Evolutionary conservation across 805 yeast genomes (phyloP).

Genomic region (Yueomyces sinensis): DNA sequence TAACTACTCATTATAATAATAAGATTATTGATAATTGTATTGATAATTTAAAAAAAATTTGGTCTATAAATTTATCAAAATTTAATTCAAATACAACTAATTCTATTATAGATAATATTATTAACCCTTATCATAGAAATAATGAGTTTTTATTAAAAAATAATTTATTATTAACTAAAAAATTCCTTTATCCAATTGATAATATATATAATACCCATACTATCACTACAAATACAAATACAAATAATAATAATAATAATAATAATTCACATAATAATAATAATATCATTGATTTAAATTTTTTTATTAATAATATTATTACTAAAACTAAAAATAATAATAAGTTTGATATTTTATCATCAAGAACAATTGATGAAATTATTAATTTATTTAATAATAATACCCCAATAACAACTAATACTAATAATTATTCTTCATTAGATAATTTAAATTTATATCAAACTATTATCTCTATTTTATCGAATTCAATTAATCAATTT

Average conservation of each 20-base stretch:
- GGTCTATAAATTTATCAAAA: too few relatives aligned
- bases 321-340: slow-evolving; percentile 33
- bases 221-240: too few relatives aligned
- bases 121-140: slow-evolving; percentile 1
- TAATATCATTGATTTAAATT: slow-evolving; percentile 5
- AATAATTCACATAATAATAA: slow-evolving; percentile 5
- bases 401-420: not conserved
- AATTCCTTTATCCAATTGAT: too few relatives aligned
- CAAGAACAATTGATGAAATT: slow-evolving; percentile 57
- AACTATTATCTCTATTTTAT: slow-evolving; percentile 23
- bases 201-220: not conserved
- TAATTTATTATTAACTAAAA: too few relatives aligned
- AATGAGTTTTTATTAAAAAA: slow-evolving; percentile 6
- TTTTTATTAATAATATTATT: too few relatives aligned
- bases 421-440: slow-evolving; percentile 16
- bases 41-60: slow-evolving; percentile 33
- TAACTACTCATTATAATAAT: slow-evolving; percentile 6
- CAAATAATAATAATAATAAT: slow-evolving; percentile 10
- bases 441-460: slow-evolving; percentile 24
- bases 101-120: not conserved
- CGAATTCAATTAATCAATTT: not conserved
- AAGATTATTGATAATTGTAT: slow-evolving; percentile 27
- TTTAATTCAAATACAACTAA: too few relatives aligned
- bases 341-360: slow-evolving; percentile 59
- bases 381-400: slow-evolving; percentile 30